A percentile compares a stretch with the other conserved stretches of the same genome.
Evolutionary conservation across 257 asterid species (phyloP).

Genomic region (Nicotiana noctiflora): DNA sequence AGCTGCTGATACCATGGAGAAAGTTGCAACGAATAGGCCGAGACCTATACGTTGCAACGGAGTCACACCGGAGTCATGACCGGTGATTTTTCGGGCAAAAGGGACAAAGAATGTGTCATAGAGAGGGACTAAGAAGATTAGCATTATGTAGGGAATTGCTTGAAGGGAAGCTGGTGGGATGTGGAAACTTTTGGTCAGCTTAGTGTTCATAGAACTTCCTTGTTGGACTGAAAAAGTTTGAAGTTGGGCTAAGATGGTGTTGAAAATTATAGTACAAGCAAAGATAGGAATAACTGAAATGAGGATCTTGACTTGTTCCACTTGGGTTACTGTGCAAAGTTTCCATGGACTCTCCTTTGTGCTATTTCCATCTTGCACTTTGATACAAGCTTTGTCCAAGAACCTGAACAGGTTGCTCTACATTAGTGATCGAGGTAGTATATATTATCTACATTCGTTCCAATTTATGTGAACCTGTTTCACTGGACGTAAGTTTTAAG

Average conservation of each 20-base stretch:
- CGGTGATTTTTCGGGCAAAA: conserved; percentile 57
- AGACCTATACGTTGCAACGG: conserved; percentile 69
- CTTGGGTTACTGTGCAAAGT: conserved; percentile 54
- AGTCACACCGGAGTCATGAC: conserved; percentile 35
- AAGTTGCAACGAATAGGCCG: conserved; percentile 64
- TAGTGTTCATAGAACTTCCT: conserved; percentile 75
- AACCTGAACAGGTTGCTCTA: conserved; percentile 32
- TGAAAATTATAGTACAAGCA: conserved; percentile 87
- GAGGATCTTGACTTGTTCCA: conserved; percentile 66
- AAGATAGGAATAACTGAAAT: conserved; percentile 69
- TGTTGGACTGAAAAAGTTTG: conserved; percentile 98
- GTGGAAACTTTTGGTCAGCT: conserved; percentile 44
- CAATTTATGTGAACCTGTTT: too few species aligned
- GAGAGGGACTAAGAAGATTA: conserved; percentile 68
- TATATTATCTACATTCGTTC: background rate
- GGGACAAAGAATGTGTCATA: conserved; percentile 78
- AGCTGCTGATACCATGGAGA: conserved; percentile 91
- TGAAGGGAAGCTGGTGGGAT: conserved; percentile 97
- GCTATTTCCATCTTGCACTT: conserved; percentile 26
- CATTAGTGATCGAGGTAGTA: background rate
- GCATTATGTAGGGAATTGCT: conserved; percentile 82
- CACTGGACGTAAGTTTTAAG: too few species aligned
- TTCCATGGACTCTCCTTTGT: conserved; percentile 49
- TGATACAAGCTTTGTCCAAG: conserved; percentile 90
- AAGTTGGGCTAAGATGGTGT: conserved; percentile 80